These are phyloP conservation scores for Monosporascus sp. DNA, from an alignment of 2,329 filamentous ascomycete genomes.

Conservation along the genomic window DNA sequence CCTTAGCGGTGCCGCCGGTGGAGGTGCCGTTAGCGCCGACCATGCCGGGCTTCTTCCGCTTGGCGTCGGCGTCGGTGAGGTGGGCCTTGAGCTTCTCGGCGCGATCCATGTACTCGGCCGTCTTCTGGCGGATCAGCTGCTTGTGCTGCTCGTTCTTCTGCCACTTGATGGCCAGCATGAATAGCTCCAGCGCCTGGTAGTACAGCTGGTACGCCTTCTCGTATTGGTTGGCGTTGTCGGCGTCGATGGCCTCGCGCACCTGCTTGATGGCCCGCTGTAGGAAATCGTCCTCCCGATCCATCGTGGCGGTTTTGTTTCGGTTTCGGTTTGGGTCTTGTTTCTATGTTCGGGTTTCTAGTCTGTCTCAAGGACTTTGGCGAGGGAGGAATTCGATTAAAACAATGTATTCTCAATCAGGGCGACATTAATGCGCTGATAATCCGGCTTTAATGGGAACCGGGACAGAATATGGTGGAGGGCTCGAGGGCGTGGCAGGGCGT, in stretches of 20 bases:
- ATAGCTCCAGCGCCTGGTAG: conserved; percentile 92
- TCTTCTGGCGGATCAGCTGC: conserved; percentile 94
- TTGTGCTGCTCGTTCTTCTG: conserved; percentile 98
- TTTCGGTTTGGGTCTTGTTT: conserved; percentile 58
- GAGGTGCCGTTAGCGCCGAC: conserved; percentile 68
- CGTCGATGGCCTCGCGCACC: conserved; percentile 96
- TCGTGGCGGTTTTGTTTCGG: conserved; percentile 54
- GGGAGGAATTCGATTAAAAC: background rate
- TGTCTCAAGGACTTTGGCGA: background rate
- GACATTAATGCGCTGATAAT: background rate
- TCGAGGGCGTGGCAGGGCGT: background rate
- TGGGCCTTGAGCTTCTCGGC: conserved; percentile 97
- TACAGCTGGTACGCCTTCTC: conserved; percentile 95
- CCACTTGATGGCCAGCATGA: conserved; percentile 99
- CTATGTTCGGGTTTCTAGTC: background rate
- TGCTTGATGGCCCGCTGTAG: conserved; percentile 92
- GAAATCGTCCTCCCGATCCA: conserved; percentile 57
- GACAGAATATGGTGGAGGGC: background rate
- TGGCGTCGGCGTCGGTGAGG: conserved; percentile 67
- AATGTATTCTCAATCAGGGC: background rate
- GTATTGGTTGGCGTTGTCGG: conserved; percentile 92
- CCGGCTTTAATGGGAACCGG: background rate
- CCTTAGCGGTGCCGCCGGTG: conserved; percentile 57
- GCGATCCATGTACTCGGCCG: conserved; percentile 95
- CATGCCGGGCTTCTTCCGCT: conserved; percentile 65